Evolutionary conservation across 768 basidiomycete species (phyloP), one percentile per base, ranked within the genome.

Genomic region (Peribolospora kevripleyi): DNA sequence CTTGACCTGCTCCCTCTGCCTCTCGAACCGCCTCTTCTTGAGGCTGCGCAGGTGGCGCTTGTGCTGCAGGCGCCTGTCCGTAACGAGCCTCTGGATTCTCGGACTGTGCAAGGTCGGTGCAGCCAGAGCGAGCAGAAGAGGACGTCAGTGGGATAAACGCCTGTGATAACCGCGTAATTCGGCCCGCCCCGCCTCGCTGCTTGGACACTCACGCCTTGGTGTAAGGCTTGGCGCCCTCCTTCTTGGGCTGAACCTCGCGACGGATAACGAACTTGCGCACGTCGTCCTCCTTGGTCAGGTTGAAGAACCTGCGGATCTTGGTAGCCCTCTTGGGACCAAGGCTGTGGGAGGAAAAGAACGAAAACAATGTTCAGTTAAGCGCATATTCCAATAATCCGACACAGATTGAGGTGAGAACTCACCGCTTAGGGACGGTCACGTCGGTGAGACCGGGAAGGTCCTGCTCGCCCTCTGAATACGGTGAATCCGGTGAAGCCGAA

Each of bases 241-340:
- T 93, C 81, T 90, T 93, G 65, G 73, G 61, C 70, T 71, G 79
- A 48, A 97, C 86, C 73, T 93, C 88, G 62, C 90, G 74, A 64
- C 87, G 74, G 63, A 95, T 80, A 61, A 93, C 90, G 69, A 91
- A 95, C 72, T 93, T 90, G 72, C 85, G 79, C 57, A 98, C 91
- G 73, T 97, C 91, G 66, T 98, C 91, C 65, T 90, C 82, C 77
- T 97, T 95, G 72, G 76, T 75, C 67, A 95, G 73, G 75, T 91
- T 91, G 77, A 98, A 97, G 78, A 97, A 93, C 67, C 71, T 76
- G 69, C 88, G 77, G 71, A 98, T 95, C 78, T 90, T 91, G 58
- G 86, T 87, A 3, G 40, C 57, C 63, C 88, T 73, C 81, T 97
- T 95, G 66, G 91, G 91, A 56, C 91, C 91, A 60, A 93, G 79